phyloP scores from a whole-genome alignment of 495 filamentous ascomycete genomes.

The Neurospora pannonica region DNA sequence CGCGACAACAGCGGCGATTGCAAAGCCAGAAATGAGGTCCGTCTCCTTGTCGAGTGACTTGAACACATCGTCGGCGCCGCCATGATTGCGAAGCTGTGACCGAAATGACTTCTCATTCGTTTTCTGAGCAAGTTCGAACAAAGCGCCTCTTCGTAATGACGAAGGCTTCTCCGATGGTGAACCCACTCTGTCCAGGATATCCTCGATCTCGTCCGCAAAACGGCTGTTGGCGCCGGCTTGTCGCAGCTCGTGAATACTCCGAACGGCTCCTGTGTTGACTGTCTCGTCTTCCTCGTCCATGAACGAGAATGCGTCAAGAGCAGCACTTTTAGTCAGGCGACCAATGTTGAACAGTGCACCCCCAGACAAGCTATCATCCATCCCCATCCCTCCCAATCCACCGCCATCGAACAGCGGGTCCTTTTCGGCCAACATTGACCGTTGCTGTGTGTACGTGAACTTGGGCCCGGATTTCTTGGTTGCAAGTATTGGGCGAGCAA shows the following conservation, averaged over 20 bases:
- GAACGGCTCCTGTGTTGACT: conserved; percentile 48
- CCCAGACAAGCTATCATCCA: conserved; percentile 19
- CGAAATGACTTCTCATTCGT: conserved; percentile 55
- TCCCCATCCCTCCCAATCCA: conserved; percentile 16
- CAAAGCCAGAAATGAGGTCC: conserved; percentile 48
- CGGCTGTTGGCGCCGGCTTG: conserved; percentile 77
- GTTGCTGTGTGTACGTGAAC: conserved; percentile 41
- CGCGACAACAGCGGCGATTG: conserved; percentile 46
- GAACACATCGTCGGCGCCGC: conserved; percentile 60
- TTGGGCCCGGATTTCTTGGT: conserved; percentile 22
- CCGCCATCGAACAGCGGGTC: conserved; percentile 20
- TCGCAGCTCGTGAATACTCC: conserved; percentile 83
- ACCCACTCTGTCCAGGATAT: conserved; percentile 76
- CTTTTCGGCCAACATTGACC: conserved; percentile 38
- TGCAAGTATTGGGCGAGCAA: conserved; percentile 7
- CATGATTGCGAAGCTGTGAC: conserved; percentile 65
- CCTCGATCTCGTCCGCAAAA: conserved; percentile 70
- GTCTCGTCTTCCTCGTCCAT: conserved; percentile 45
- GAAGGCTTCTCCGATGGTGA: conserved; percentile 38
- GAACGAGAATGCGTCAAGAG: conserved; percentile 18
- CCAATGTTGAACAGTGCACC: conserved; percentile 32
- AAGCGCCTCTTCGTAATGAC: conserved; percentile 37
- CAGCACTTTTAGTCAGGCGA: conserved; percentile 22
- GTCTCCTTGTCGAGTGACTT: conserved; percentile 40
- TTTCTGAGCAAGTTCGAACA: conserved; percentile 65